Evolutionary conservation across 768 basidiomycete genomes (phyloP), one percentile per base, ranked within the genome.

Genomic region (Sporobolomyces roseus): DNA sequence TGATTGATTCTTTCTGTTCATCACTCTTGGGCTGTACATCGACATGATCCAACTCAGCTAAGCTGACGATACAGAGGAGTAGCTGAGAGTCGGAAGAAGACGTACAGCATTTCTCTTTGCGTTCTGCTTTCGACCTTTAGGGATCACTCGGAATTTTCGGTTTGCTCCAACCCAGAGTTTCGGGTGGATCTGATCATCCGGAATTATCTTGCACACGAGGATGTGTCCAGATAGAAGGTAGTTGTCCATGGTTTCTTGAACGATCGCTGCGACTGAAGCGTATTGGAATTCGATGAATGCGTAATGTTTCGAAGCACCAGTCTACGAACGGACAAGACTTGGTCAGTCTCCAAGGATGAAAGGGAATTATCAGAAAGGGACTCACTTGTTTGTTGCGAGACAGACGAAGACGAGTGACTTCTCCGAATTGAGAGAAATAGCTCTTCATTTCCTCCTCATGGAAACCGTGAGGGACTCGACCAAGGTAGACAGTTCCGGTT

Each of bases 221-320:
- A 99, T 88, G 77, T 96, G 94, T 10, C 94, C 93, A 83, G 89
- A 85, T 71, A 99, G 83, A 45, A 99, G 84, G 79, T 97, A 99
- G 81, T 96, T 98, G 83, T 99, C 87, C 96, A 98, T 98, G 51
- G 94, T 98, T 76, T 98, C 96, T 2, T 90, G 88, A 12, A 96
- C 96, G 70, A 99, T 97, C 76, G 93, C 81, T 0, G 96, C 93
- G 35, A 98, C 93, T 0, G 88, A 83, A 25, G 85, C 84, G 49
- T 91, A 93, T 62, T 87, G 85, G 78, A 99, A 96, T 79, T 98
- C 94, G 75, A 99, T 83, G 82, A 94, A 98, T 4, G 86, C 94
- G 79, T 94, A 98, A 79, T 97, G 94, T 80, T 97, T 99, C 52
- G 94, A 94, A 70, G 84, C 84, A 61, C 96, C 96, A 19, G 92